Evolutionary conservation across 2,329 filamentous ascomycete genomes (phyloP).

Genomic region (Chaetothyriales sp.): DNA sequence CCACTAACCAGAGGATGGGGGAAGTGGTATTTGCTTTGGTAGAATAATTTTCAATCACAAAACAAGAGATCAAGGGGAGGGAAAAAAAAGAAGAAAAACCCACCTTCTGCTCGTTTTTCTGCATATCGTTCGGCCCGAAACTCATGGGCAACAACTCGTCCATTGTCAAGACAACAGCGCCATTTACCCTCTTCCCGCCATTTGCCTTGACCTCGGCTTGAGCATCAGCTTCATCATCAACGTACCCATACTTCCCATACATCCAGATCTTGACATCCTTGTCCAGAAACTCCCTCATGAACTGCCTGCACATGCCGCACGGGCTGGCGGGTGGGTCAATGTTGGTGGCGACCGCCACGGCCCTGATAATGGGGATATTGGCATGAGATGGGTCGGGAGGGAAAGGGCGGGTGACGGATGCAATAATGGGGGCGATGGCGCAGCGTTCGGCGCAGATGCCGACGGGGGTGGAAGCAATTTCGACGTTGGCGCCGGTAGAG

Average conservation of each 20-base stretch:
- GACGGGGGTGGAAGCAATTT: constrained; percentile 86
- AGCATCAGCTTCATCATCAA: constrained; percentile 29
- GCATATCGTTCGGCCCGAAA: constrained; percentile 40
- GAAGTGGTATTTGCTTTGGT: too few species aligned
- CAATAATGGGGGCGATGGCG: constrained; percentile 68
- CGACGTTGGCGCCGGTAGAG: constrained; percentile 71
- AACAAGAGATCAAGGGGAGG: too few species aligned
- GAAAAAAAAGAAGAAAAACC: neutral
- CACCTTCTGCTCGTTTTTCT: constrained; percentile 2
- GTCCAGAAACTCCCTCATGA: constrained; percentile 51
- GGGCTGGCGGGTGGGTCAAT: constrained; percentile 54
- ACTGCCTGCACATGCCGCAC: constrained; percentile 68
- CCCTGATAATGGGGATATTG: constrained; percentile 46
- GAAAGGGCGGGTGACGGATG: constrained; percentile 28
- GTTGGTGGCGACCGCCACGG: constrained; percentile 75
- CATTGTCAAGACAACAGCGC: constrained; percentile 38
- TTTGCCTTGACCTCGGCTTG: constrained; percentile 3
- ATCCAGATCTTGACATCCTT: constrained; percentile 68
- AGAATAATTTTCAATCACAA: too few species aligned
- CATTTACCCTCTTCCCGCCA: constrained; percentile 35
- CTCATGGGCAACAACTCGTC: constrained; percentile 45
- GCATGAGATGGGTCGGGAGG: neutral
- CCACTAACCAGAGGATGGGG: too few species aligned
- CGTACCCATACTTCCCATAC: constrained; percentile 65
- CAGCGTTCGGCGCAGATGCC: constrained; percentile 92